Percentiles rank a stretch among this genome's conserved stretches.
Conservation (phyloP, 129 eudicot genomes). For the Logfia minima region DNA sequence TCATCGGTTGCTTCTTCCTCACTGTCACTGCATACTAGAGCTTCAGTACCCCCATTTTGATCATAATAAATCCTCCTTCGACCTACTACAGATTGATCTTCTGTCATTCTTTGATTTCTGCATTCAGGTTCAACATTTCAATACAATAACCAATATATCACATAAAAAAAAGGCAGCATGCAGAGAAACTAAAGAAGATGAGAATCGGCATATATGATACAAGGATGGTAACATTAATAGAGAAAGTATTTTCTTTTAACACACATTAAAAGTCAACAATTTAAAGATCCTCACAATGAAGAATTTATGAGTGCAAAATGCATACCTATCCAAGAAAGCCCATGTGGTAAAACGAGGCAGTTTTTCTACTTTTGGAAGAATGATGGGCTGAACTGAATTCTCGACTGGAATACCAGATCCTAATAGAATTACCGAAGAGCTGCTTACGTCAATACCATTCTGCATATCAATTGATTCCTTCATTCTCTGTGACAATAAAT, state of each 20-base stretch:
- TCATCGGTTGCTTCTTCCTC: constrained; percentile 69
- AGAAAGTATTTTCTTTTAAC: constrained; percentile 16
- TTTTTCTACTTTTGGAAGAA: constrained; percentile 49
- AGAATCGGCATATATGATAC: neutral
- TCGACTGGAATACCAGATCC: constrained; percentile 55
- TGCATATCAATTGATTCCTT: constrained; percentile 61
- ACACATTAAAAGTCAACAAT: neutral
- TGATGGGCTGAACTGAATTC: constrained; percentile 54
- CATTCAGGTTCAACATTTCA: constrained; percentile 22
- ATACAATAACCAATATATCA: constrained; percentile 11
- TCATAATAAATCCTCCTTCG: constrained; percentile 87
- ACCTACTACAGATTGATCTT: constrained; percentile 81
- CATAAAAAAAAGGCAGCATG: constrained; percentile 12
- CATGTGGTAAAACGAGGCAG: constrained; percentile 68
- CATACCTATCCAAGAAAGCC: constrained; percentile 66
- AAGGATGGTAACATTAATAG: neutral
- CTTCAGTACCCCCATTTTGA: constrained; percentile 63
- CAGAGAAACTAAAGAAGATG: constrained; percentile 6
- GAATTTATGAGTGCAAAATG: neutral
- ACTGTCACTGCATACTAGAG: constrained; percentile 77
- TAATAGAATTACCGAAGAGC: constrained; percentile 57
- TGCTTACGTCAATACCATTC: constrained; percentile 46
- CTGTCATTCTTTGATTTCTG: constrained; percentile 86
- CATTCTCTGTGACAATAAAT: constrained; percentile 51
- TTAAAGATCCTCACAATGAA: too few species aligned